Base-by-base conservation (phyloP, 352 stramenopile species). In the Phytophthora ramorum region DNA sequence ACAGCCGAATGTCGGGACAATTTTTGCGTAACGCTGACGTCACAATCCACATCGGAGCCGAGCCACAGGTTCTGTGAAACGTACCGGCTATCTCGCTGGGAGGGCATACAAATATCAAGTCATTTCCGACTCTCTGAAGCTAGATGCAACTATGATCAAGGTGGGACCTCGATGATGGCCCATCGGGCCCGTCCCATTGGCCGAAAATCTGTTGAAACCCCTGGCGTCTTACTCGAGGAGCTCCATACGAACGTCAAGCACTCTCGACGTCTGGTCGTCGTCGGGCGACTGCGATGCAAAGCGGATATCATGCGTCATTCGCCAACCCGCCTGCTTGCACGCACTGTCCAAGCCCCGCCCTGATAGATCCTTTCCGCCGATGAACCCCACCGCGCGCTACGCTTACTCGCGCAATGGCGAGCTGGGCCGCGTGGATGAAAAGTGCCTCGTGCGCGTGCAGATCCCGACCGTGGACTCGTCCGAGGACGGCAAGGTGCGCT, bases 371-470 rank as follows among this genome's bases (percentile, higher is more conserved):
- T 41, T 4, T 2, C 32, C 12, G 8, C n/a, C 26, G 10, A 90
- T 90, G 71, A 81, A 93, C 26, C 63, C 68, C 28, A 63, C 68
- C 17, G 40, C 30, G 13, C 83, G 87, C 52, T 96, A 93, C 59
- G 76, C 81, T 32, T 96, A 93, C 73, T 94, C 85, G 38, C 85
- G 85, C 69, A 96, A 93, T 59, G 87, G 85, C 63, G 79, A 73
- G 30, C 69, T 71, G 24, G 82, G 82, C 35, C 70, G 71, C 53
- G 77, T 82, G 52, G 85, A 94, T 66, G 71, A 92, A 63, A 86
- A 79, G 26, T 93, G 87, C 63, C 69, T 83, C 12, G 74, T 96
- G 50, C 85, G 81, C 54, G 83, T 96, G 46, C 74, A 81, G 38
- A 83, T 96, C 51, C 71, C 78, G 14, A 65, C 41, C 8, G 73